A percentile compares a stretch with the other conserved stretches of the same genome.
Evolutionary conservation across 495 filamentous ascomycete species (phyloP).

Genomic region (Copromyces sp.): DNA sequence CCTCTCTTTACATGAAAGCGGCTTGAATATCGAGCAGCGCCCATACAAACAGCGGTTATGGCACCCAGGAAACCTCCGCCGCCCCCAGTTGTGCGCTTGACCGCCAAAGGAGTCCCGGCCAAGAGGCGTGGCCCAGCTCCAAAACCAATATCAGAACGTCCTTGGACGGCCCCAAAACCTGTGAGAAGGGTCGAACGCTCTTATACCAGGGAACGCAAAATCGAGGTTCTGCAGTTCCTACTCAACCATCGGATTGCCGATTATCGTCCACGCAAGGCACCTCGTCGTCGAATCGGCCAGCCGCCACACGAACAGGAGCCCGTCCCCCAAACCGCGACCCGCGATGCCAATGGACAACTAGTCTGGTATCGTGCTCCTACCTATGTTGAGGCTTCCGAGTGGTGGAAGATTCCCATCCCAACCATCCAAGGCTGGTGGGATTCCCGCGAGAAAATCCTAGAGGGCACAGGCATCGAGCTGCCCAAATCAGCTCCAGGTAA

Average conservation of each 20-base stretch:
- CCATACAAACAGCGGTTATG: not conserved
- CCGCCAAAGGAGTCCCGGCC: slow-evolving; percentile 5
- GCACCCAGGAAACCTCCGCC: not conserved
- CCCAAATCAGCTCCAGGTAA: not conserved
- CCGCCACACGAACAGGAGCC: slow-evolving; percentile 6
- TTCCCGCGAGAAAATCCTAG: slow-evolving; percentile 16
- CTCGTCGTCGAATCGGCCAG: slow-evolving; percentile 17
- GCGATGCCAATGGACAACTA: slow-evolving; percentile 5
- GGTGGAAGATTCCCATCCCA: slow-evolving; percentile 17
- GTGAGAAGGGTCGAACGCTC: slow-evolving; percentile 13
- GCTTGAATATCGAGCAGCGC: not conserved
- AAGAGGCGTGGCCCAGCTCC: slow-evolving; percentile 13
- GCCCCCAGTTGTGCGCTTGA: slow-evolving; percentile 2
- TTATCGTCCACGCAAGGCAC: not conserved
- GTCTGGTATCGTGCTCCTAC: slow-evolving; percentile 18
- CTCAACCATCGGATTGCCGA: slow-evolving; percentile 19
- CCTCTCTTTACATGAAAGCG: not conserved
- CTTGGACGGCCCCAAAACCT: slow-evolving; percentile 11
- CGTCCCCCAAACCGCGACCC: not conserved
- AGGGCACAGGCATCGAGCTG: slow-evolving; percentile 16
- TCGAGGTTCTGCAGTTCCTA: slow-evolving; percentile 20
- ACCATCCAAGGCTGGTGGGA: slow-evolving; percentile 24
- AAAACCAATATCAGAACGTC: slow-evolving; percentile 12
- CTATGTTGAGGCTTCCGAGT: slow-evolving; percentile 16
- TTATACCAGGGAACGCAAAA: slow-evolving; percentile 18